Percentiles rank a stretch among this genome's conserved stretches.
Evolutionary conservation across 805 yeast species (phyloP).

Genomic region (Wickerhamiella dianesei): DNA sequence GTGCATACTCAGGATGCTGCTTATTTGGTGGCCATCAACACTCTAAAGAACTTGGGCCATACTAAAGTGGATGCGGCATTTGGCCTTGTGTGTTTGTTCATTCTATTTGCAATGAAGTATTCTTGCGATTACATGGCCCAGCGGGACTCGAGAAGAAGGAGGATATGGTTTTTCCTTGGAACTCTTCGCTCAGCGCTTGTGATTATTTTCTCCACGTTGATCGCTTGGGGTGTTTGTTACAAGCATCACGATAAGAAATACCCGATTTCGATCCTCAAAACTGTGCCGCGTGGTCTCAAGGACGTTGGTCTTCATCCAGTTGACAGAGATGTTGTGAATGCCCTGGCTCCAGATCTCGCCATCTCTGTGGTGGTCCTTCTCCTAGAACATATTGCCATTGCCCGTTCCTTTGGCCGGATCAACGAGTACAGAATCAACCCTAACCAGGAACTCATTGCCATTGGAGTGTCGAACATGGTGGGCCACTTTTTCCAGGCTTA

Average conservation of each 20-base stretch:
- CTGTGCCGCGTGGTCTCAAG: slow-evolving; percentile 69
- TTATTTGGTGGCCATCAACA: slow-evolving; percentile 52
- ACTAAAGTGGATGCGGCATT: slow-evolving; percentile 77
- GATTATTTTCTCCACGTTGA: slow-evolving; percentile 67
- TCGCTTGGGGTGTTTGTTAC: slow-evolving; percentile 62
- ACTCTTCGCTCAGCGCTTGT: slow-evolving; percentile 74
- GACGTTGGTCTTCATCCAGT: slow-evolving; percentile 61
- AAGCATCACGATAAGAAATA: slow-evolving; percentile 23
- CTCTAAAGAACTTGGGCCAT: slow-evolving; percentile 56
- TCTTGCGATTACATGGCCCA: slow-evolving; percentile 46
- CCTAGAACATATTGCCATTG: slow-evolving; percentile 83
- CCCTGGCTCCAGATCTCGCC: slow-evolving; percentile 67
- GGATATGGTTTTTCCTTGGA: slow-evolving; percentile 52
- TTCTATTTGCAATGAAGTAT: slow-evolving; percentile 64
- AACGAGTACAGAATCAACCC: slow-evolving; percentile 85
- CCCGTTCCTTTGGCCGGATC: slow-evolving; percentile 85
- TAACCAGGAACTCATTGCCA: slow-evolving; percentile 87
- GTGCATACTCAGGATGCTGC: slow-evolving; percentile 66
- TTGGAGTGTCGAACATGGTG: slow-evolving; percentile 78
- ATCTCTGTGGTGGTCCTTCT: slow-evolving; percentile 71
- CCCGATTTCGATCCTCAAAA: slow-evolving; percentile 52
- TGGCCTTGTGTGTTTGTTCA: slow-evolving; percentile 60
- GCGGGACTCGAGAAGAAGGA: slow-evolving; percentile 45
- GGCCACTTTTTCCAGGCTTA: slow-evolving; percentile 90
- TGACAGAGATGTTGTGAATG: slow-evolving; percentile 44